Evolutionary conservation across 1,284 basidiomycete genomes (phyloP).

Genomic region (Marasmius tenuissimus): DNA sequence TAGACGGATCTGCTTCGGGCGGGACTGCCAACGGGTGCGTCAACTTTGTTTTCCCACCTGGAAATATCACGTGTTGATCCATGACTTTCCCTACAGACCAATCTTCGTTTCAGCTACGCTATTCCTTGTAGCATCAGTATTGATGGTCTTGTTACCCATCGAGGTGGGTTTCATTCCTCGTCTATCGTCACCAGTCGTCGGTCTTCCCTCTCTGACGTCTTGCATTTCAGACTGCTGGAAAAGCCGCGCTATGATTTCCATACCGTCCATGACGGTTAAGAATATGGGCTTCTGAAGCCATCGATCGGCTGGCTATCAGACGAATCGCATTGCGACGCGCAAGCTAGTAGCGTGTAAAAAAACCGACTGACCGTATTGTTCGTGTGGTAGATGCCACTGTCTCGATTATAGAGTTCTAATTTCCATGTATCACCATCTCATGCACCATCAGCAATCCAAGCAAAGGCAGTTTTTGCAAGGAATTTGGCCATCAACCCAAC

Average conservation of each 20-base stretch:
- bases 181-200: neutral
- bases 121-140: conserved; percentile 45
- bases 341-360: too few relatives aligned
- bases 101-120: conserved; percentile 59
- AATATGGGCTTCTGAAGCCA: neutral
- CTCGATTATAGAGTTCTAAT: too few relatives aligned
- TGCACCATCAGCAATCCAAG: too few relatives aligned
- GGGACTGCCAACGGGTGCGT: conserved; percentile 35
- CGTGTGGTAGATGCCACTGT: too few relatives aligned
- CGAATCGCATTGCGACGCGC: too few relatives aligned
- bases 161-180: conserved; percentile 39
- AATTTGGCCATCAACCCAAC: too few relatives aligned
- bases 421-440: too few relatives aligned
- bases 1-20: conserved; percentile 22
- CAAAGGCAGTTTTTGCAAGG: too few relatives aligned
- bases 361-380: too few relatives aligned
- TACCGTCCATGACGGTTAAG: neutral
- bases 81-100: conserved; percentile 35
- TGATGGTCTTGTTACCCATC: conserved; percentile 55
- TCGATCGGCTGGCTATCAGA: neutral
- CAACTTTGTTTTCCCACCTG: neutral
- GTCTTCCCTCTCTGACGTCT: neutral
- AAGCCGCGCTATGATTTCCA: conserved; percentile 10
- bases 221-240: conserved; percentile 12
- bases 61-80: neutral